These are phyloP conservation scores for Populus tremula DNA, from an alignment of 345 rosid species.

Conservation along the genomic window DNA sequence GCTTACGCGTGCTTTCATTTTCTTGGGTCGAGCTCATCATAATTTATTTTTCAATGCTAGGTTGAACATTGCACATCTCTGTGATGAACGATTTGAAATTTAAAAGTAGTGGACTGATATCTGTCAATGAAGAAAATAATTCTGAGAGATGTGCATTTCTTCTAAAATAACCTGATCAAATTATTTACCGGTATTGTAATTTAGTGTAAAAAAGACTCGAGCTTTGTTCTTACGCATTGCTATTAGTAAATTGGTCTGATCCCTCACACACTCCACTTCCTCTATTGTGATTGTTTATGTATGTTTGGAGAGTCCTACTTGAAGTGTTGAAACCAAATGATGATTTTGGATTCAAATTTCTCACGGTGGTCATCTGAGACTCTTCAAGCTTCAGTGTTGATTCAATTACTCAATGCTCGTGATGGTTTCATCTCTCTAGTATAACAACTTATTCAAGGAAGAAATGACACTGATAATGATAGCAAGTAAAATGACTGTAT, in stretches of 20 bases:
- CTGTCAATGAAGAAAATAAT: background rate
- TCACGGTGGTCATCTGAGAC: slow-evolving; percentile 19
- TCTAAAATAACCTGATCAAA: background rate
- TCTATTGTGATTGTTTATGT: background rate
- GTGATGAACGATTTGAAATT: background rate
- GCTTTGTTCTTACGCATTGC: background rate
- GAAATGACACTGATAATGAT: no score
- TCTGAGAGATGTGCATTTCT: slow-evolving; percentile 3
- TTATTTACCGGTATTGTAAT: background rate
- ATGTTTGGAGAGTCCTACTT: background rate
- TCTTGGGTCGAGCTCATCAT: background rate
- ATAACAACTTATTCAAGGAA: no score
- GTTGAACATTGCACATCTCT: background rate
- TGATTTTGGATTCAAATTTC: slow-evolving; percentile 15
- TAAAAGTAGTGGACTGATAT: slow-evolving; percentile 10
- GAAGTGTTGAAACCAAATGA: slow-evolving; percentile 4
- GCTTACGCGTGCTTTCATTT: background rate
- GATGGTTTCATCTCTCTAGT: background rate
- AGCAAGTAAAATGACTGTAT: no score
- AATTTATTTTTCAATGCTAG: background rate
- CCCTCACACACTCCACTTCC: background rate
- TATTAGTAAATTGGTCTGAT: background rate
- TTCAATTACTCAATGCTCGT: slow-evolving; percentile 2
- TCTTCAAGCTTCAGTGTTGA: slow-evolving; percentile 1
- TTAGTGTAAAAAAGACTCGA: background rate